Percentiles rank a stretch among this genome's conserved stretches.
These are phyloP conservation scores for Amborella trichopoda DNA, from an alignment of 164 flowering plant genomes.

Conservation along the genomic window DNA sequence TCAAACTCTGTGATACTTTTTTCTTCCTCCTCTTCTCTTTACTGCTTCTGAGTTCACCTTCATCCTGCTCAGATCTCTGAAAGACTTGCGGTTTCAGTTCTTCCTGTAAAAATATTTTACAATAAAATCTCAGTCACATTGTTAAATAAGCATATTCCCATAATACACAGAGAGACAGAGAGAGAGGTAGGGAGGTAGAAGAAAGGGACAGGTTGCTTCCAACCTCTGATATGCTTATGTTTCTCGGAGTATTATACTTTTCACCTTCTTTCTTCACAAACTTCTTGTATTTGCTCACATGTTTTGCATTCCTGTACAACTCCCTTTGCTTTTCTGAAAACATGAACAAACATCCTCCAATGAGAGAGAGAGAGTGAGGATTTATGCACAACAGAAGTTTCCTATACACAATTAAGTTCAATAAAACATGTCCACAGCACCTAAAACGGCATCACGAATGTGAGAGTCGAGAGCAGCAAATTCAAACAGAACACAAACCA, in stretches of 20 bases:
- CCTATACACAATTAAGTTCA: not conserved
- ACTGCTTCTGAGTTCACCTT: slow-evolving; percentile 7
- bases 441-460: no score
- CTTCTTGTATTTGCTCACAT: slow-evolving; percentile 56
- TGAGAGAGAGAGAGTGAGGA: not conserved
- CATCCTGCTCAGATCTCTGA: slow-evolving; percentile 19
- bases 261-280: slow-evolving; percentile 33
- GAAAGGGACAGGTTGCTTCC: not conserved
- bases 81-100: not conserved
- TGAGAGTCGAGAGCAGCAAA: no score
- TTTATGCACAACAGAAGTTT: not conserved
- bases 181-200: no score
- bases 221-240: slow-evolving; percentile 25
- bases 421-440: not conserved
- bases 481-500: no score
- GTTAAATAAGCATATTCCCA: no score
- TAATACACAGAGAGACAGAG: no score
- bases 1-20: slow-evolving; percentile 24
- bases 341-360: not conserved
- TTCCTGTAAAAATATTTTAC: not conserved
- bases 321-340: slow-evolving; percentile 74
- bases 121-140: no score
- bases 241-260: slow-evolving; percentile 12
- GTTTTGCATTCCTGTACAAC: slow-evolving; percentile 77
- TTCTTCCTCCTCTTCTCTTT: slow-evolving; percentile 21